These are phyloP conservation scores for Geotrichum bryndzae DNA, from an alignment of 1,139 yeast genomes.

Conservation along the genomic window DNA sequence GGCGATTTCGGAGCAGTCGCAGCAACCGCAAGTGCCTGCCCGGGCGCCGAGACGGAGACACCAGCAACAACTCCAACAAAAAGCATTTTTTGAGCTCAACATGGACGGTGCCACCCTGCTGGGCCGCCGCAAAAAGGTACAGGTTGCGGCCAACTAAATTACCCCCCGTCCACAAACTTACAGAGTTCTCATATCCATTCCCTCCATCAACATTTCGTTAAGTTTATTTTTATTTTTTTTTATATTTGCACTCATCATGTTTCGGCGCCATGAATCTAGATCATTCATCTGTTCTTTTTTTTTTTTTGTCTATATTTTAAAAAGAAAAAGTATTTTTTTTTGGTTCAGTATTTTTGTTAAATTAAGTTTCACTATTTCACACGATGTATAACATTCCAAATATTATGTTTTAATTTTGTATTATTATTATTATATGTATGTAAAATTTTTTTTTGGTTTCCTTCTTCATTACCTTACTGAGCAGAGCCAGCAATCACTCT, in stretches of 20 bases:
- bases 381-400: no score
- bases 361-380: no score
- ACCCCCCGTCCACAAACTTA: not conserved
- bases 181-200: not conserved
- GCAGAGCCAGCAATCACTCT: conserved; percentile 24
- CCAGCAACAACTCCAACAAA: not conserved
- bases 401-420: no score
- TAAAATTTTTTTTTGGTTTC: not conserved
- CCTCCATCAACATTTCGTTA: not conserved
- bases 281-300: no score
- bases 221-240: no score
- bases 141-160: not conserved
- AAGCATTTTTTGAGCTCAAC: conserved; percentile 16
- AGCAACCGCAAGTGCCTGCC: not conserved
- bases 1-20: not conserved
- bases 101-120: conserved; percentile 15
- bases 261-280: not conserved
- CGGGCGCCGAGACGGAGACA: not conserved
- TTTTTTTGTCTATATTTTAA: not conserved
- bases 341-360: no score
- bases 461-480: not conserved
- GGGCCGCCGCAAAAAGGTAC: conserved; percentile 14
- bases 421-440: no score
- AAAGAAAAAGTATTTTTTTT: not conserved
- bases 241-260: not conserved